Evolutionary conservation across 129 eudicot genomes (phyloP), one percentile per base, ranked within the genome.

Genomic region (Cynara cardunculus): DNA sequence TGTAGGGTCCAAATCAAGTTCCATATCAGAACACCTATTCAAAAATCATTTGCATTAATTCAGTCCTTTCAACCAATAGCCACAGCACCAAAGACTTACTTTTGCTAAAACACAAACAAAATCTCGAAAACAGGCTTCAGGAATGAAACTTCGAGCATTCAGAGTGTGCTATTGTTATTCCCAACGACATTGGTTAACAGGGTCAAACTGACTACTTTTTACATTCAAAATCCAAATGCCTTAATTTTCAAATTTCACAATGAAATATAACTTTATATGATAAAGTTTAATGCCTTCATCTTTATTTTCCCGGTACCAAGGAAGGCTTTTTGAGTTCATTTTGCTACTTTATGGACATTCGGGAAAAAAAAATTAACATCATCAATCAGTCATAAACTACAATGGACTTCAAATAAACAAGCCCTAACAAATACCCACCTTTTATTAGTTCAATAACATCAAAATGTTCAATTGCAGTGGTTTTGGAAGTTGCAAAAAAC

Each of bases 401-500:
- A 32, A 16, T 70, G 44, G 74, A 35, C 3, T 31, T 70, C 19
- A 71, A 53, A 41, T 72, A 14, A 25, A 25, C 26, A 73, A 64
- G 75, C 75, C 61, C 35, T 53, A 75, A 25, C 59, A 66, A 44
- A 65, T 74, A 79, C 76, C 22, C 13, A 28, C 76, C 25, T 49
- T 79, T 16, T 5, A 6, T 56, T 30, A 30, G 21, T 30, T 75
- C 24, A 78, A 37, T 37, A 5, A 28, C 53, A 44, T 21, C 70
- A 71, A 25, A 22, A 25, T 34, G 37, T 12, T 70, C 62, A 79
- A 71, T 71, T 16, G 32, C 14, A 69, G 46, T 25, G 76, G 30
- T 49, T 41, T 30, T 44, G 35, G 14, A 67, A 3, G 37, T 65
- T 78, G 25, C 25, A 64, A 35, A 37, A n/a, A n/a, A n/a, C 21